Percentiles rank a stretch among this genome's conserved stretches.
Conservation (phyloP, 2,329 filamentous ascomycete species). For the Bipolaris sorokiniana region DNA sequence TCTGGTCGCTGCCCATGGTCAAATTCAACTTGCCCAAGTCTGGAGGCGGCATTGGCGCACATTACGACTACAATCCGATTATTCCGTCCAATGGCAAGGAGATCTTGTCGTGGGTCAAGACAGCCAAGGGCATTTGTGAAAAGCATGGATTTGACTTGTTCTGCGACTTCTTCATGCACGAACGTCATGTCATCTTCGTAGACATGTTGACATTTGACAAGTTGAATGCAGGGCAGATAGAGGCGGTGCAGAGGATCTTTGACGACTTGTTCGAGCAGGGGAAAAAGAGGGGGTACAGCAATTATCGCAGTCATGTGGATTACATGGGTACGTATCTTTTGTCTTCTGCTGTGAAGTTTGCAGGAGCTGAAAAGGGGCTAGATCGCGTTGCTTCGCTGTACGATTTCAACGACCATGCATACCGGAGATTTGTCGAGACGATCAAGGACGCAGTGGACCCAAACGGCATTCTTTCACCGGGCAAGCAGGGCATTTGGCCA, state of each 20-base stretch:
- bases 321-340: slow-evolving; percentile 34
- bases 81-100: slow-evolving; percentile 46
- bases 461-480: slow-evolving; percentile 40
- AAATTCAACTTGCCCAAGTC: slow-evolving; percentile 39
- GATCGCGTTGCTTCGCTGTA: slow-evolving; percentile 41
- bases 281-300: slow-evolving; percentile 39
- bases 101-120: slow-evolving; percentile 52
- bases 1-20: slow-evolving; percentile 44
- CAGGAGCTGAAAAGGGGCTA: background rate
- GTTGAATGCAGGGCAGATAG: slow-evolving; percentile 48
- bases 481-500: slow-evolving; percentile 44
- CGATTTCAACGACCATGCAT: slow-evolving; percentile 43
- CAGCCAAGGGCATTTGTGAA: slow-evolving; percentile 53
- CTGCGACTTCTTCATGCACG: slow-evolving; percentile 59
- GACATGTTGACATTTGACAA: slow-evolving; percentile 59
- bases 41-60: slow-evolving; percentile 38
- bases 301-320: slow-evolving; percentile 41
- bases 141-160: slow-evolving; percentile 53
- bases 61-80: slow-evolving; percentile 43
- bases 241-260: slow-evolving; percentile 43
- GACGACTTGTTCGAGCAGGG: slow-evolving; percentile 36
- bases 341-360: background rate
- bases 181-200: slow-evolving; percentile 55
- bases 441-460: slow-evolving; percentile 44
- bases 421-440: slow-evolving; percentile 40